Percentiles rank a stretch among this genome's conserved stretches.
Evolutionary conservation across 129 eudicot genomes (phyloP).

Genomic region (Solidago caesia): DNA sequence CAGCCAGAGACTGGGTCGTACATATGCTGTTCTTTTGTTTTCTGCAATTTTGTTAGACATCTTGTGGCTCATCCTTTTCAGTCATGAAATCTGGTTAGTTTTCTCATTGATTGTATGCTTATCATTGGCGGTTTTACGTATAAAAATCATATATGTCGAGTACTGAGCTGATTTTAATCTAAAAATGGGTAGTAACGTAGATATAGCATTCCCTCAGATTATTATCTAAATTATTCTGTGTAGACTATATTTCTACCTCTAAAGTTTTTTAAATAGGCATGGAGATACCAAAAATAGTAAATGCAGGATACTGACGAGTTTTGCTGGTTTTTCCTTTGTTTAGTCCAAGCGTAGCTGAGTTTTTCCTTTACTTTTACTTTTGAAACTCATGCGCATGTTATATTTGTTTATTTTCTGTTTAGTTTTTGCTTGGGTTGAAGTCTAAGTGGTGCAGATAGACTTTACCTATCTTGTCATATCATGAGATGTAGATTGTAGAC

Average conservation of each 20-base stretch:
- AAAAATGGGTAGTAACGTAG: background rate
- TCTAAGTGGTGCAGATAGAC: slow-evolving; percentile 12
- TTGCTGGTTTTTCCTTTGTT: background rate
- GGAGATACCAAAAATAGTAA: slow-evolving; percentile 1
- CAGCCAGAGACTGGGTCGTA: slow-evolving; percentile 83
- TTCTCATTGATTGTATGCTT: background rate
- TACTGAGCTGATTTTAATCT: background rate
- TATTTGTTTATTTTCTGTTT: slow-evolving; percentile 3
- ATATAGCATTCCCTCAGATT: background rate
- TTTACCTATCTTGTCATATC: background rate
- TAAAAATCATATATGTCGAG: background rate
- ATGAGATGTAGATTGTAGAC: slow-evolving; percentile 7
- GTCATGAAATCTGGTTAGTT: slow-evolving; percentile 64
- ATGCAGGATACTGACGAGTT: background rate
- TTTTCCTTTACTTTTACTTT: background rate
- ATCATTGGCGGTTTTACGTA: background rate
- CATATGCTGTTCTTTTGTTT: slow-evolving; percentile 74
- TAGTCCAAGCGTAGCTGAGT: background rate
- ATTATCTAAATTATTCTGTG: background rate
- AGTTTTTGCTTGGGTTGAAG: background rate
- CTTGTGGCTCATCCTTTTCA: slow-evolving; percentile 74
- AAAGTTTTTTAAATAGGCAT: slow-evolving; percentile 14
- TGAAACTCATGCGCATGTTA: background rate
- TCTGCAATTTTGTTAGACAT: slow-evolving; percentile 62
- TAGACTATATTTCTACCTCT: background rate